These are phyloP conservation scores for Cokeromyces recurvatus DNA, from an alignment of 371 early-diverging fungal genomes.

Conservation along the genomic window DNA sequence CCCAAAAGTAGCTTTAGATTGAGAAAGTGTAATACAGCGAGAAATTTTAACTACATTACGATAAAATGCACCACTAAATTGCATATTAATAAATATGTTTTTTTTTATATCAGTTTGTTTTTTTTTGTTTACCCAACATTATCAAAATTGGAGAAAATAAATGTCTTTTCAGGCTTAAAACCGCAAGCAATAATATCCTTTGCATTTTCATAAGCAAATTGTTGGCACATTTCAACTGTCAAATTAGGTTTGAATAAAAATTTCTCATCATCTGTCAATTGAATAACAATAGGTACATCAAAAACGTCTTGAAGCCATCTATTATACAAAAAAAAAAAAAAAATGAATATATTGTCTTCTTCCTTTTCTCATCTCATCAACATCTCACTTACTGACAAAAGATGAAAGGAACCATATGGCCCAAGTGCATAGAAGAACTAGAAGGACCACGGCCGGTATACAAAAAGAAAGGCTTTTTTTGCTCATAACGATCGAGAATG, in stretches of 20 bases:
- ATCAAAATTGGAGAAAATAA: slow-evolving; percentile 96
- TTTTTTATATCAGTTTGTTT: too few species aligned
- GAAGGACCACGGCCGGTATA: slow-evolving; percentile 99
- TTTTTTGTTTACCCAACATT: slow-evolving; percentile 88
- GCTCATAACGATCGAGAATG: slow-evolving; percentile 89
- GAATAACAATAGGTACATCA: slow-evolving; percentile 96
- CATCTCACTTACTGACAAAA: slow-evolving; percentile 85
- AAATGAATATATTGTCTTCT: too few species aligned
- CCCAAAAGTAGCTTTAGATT: slow-evolving; percentile 90
- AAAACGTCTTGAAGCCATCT: slow-evolving; percentile 98
- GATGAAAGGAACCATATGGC: slow-evolving; percentile 98
- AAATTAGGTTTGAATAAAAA: slow-evolving; percentile 95
- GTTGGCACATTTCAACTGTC: slow-evolving; percentile 81
- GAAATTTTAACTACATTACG: slow-evolving; percentile 88
- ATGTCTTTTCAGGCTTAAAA: slow-evolving; percentile 98
- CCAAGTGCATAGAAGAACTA: slow-evolving; percentile 96
- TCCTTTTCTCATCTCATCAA: neutral
- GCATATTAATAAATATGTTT: too few species aligned
- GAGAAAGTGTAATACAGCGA: slow-evolving; percentile 78
- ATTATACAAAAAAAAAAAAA: slow-evolving; percentile 2
- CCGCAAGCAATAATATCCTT: slow-evolving; percentile 98
- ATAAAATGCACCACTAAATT: slow-evolving; percentile 81
- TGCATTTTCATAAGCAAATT: slow-evolving; percentile 86
- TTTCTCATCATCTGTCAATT: slow-evolving; percentile 99
- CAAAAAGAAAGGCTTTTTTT: slow-evolving; percentile 96